phyloP scores from a whole-genome alignment of 1,284 basidiomycete species.

The Wolfiporia cocos region DNA sequence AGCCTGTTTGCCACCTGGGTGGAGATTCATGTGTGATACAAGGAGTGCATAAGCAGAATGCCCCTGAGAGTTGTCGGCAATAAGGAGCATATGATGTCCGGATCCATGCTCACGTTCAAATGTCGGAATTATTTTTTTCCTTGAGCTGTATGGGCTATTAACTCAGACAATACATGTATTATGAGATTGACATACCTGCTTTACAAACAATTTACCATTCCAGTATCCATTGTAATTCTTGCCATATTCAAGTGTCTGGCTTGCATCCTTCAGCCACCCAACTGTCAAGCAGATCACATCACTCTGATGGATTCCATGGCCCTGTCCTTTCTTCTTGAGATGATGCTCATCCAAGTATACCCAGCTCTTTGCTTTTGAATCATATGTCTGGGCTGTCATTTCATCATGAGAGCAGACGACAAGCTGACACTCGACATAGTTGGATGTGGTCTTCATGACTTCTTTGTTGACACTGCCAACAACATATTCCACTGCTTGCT shows the following conservation, averaged over 20 bases:
- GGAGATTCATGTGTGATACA: too few species aligned
- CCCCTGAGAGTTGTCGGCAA: slow-evolving; percentile 36
- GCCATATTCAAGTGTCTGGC: slow-evolving; percentile 30
- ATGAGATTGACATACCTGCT: slow-evolving; percentile 25
- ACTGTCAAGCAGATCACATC: slow-evolving; percentile 15
- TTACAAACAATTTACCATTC: slow-evolving; percentile 31
- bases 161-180: background rate
- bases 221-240: slow-evolving; percentile 41
- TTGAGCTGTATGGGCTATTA: slow-evolving; percentile 7
- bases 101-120: slow-evolving; percentile 28
- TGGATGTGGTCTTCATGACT: slow-evolving; percentile 10
- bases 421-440: slow-evolving; percentile 21
- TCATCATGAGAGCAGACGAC: slow-evolving; percentile 33
- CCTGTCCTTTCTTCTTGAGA: slow-evolving; percentile 32
- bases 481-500: slow-evolving; percentile 22
- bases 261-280: slow-evolving; percentile 12
- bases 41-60: too few species aligned
- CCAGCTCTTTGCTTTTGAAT: slow-evolving; percentile 27
- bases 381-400: slow-evolving; percentile 32
- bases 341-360: slow-evolving; percentile 25
- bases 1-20: too few species aligned
- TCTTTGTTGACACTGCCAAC: slow-evolving; percentile 21
- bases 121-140: slow-evolving; percentile 32
- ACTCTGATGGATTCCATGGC: slow-evolving; percentile 15
- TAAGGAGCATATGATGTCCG: slow-evolving; percentile 27